Evolutionary conservation across 2,329 filamentous ascomycete genomes (phyloP), one percentile per base, ranked within the genome.

Genomic region (Apiospora malaysiana): DNA sequence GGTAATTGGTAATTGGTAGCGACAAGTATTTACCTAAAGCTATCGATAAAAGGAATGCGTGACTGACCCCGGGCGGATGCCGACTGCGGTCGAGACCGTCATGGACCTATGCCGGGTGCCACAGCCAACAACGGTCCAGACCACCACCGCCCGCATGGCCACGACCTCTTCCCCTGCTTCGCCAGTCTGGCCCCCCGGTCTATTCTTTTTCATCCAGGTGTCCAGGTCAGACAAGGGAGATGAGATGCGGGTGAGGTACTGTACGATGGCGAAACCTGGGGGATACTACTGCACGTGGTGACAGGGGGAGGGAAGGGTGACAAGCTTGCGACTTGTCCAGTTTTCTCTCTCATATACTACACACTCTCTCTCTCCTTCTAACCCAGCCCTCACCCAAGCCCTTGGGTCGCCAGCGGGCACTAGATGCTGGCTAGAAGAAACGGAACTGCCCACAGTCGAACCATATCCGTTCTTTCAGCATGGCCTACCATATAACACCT

Each of bases 101-200:
- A 63, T 63, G 56, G 56, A 40, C 56, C 56, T 18, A 63, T 63
- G 32, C 56, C 27, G 56, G 56, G 56, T 63, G 32, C 56, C 56
- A 63, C 56, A 40, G 23, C 32, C 9, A 63, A 23, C 56, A 63
- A 63, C 56, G 56, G 56, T 63, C 56, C 56, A 63, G 56, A 63
- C 56, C 56, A n/a, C 56, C 37, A 63, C 56, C 56, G 56, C 56
- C 56, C 56, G 27, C 49, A 59, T 9, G 18, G 51, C 56, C 56
- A 32, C 9, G 56, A n/a, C 56, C 56, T n/a, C 25, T 10, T 12
- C 27, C 49, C 49, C 21, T 56, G 49, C 21, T 40, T n/a, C 42
- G 32, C 56, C 21, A 40, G 56, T n/a, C 32, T 63, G 18, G 56
- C 32, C 56, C 27, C 51, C 27, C 51, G 23, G 49, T 51, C 47